These are phyloP conservation scores for Melampsora larici-populina DNA, from an alignment of 1,284 basidiomycete species.

Conservation along the genomic window DNA sequence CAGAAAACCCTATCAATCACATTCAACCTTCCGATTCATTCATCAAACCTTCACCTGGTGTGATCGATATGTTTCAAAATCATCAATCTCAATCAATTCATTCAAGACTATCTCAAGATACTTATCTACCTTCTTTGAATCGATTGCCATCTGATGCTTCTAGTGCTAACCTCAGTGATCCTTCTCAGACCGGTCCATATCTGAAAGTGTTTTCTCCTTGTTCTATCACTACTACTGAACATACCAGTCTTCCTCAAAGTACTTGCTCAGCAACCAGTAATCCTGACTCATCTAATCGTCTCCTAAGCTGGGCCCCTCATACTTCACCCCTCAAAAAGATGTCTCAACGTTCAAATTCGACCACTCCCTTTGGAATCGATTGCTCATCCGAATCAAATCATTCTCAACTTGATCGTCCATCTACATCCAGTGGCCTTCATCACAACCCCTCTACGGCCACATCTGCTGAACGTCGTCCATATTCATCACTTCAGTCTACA, in stretches of 20 bases:
- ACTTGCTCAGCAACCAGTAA: not conserved
- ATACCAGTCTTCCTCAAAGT: constrained; percentile 20
- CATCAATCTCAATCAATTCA: not conserved
- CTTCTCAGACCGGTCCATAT: not conserved
- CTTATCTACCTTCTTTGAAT: not conserved
- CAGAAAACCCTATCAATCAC: no score
- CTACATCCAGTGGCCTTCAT: not conserved
- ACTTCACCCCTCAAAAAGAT: not conserved
- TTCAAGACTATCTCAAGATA: not conserved
- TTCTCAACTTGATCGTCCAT: not conserved
- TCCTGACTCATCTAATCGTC: not conserved
- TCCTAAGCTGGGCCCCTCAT: not conserved
- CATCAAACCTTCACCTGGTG: not conserved
- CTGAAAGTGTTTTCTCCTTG: constrained; percentile 2
- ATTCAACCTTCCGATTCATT: no score
- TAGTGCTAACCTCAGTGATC: not conserved
- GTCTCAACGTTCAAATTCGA: not conserved
- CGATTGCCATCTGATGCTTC: not conserved
- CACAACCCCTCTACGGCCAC: not conserved
- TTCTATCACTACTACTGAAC: constrained; percentile 9
- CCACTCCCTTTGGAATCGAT: not conserved
- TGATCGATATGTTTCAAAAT: not conserved
- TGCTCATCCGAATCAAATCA: not conserved
- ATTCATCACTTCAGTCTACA: not conserved
- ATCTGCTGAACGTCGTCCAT: not conserved